phyloP scores from a whole-genome alignment of 148 eudicot species.

The Cornus controversa region DNA sequence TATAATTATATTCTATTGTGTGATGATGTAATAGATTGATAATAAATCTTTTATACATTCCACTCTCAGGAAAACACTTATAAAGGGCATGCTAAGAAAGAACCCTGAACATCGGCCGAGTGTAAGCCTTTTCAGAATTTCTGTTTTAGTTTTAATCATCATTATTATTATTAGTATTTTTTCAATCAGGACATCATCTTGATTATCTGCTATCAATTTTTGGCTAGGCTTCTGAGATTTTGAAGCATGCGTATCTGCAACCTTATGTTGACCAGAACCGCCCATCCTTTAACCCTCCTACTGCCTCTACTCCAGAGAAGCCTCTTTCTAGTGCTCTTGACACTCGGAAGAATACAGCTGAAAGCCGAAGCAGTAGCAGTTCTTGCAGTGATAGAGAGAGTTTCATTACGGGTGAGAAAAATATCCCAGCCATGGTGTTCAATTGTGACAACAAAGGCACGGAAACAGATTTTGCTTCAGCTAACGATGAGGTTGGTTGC shows the following conservation, averaged over 20 bases:
- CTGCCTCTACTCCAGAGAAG: constrained; percentile 54
- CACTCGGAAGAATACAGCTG: constrained; percentile 55
- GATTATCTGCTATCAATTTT: constrained; percentile 1
- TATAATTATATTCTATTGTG: neutral
- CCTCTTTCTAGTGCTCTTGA: constrained; percentile 46
- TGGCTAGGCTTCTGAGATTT: constrained; percentile 79
- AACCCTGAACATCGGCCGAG: constrained; percentile 90
- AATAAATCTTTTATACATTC: neutral
- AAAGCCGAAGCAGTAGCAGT: constrained; percentile 85
- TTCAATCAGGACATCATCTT: neutral
- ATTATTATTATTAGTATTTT: neutral
- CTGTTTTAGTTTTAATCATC: neutral
- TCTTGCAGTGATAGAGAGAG: constrained; percentile 92
- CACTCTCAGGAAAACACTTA: constrained; percentile 52
- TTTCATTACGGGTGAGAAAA: constrained; percentile 62
- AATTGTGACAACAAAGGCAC: constrained; percentile 58
- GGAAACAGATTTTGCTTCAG: constrained; percentile 50
- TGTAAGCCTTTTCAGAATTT: constrained; percentile 35
- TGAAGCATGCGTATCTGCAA: constrained; percentile 92
- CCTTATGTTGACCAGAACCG: constrained; percentile 81
- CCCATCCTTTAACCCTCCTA: constrained; percentile 24
- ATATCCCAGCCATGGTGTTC: constrained; percentile 30
- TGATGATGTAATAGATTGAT: neutral
- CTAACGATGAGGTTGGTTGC: constrained; percentile 49
- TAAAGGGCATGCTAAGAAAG: constrained; percentile 89